Evolutionary conservation across 192 early-diverging fungal genomes (phyloP), one percentile per base, ranked within the genome.

Genomic region (Geranomyces variabilis): DNA sequence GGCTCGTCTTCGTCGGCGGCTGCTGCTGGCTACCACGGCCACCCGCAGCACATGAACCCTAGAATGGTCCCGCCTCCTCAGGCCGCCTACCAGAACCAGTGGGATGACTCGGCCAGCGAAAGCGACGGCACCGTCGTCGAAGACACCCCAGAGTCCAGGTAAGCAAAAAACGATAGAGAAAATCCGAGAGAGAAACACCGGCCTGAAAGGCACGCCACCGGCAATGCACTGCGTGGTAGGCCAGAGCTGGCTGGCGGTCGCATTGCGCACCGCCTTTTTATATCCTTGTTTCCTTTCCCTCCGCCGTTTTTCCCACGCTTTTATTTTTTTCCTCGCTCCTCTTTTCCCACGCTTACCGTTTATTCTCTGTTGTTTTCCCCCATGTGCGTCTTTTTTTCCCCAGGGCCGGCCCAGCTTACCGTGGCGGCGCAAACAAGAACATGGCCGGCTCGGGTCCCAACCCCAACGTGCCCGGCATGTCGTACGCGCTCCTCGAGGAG

Each of bases 401-500:
- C 33, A 62, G 77, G n/a, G 77, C 77, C 30, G 77, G 77, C 22
- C 77, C 77, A 34, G 77, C 77, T 49, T 75, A 41, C 47, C 67
- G 57, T 31, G 66, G 67, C n/a, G 56, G 43, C 28, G 17, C 31
- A n/a, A 48, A 33, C 47, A 55, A 55, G 55, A 10, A 22, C 0
- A 12, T 22, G 15, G 17, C 43, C 58, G 29, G 26, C 36, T 14
- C 57, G 19, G 7, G 53, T 22, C 53, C 63, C 41, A 67, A 75
- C 47, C 74, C 67, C 48, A 53, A 53, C 66, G 59, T 66, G 24
- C 76, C 66, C 49, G 60, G 61, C 61, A 73, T 61, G 36, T 86
- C 84, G 0, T 81, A 83, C 63, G 84, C 84, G 12, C 72, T 86
- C 22, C 63, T 74, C 33, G 69, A 76, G n/a, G 77, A 76, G 22